phyloP scores from a whole-genome alignment of 108 stramenopile species.

The Conticribra guillardii region DNA sequence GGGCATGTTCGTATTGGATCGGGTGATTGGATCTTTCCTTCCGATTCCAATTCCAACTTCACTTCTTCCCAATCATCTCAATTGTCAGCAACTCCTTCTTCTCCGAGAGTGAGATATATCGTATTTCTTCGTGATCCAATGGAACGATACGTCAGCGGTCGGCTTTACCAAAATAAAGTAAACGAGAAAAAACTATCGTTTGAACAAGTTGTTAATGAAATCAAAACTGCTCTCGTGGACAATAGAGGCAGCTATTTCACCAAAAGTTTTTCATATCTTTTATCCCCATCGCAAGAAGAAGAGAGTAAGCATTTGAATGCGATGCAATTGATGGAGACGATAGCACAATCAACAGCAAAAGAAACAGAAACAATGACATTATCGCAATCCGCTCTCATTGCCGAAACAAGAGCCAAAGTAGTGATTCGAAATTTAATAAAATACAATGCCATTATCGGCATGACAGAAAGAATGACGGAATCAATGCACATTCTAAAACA shows the following conservation, averaged over 20 bases:
- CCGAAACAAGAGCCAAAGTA: neutral
- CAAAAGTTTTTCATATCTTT: neutral
- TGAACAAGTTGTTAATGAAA: neutral
- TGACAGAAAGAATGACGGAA: neutral
- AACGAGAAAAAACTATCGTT: neutral
- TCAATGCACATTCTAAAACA: neutral
- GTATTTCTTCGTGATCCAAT: neutral
- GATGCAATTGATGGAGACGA: neutral
- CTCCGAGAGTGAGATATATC: neutral
- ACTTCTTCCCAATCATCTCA: neutral
- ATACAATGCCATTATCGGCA: neutral
- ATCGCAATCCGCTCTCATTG: neutral
- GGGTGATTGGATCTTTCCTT: neutral
- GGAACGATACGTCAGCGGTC: neutral
- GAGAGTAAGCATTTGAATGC: neutral
- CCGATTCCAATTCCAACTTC: neutral
- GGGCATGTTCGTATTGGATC: neutral
- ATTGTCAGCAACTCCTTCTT: neutral
- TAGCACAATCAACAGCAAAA: neutral
- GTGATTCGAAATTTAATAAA: neutral
- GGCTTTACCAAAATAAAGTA: neutral
- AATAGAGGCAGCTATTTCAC: neutral
- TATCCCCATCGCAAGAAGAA: neutral
- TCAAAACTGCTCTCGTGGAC: neutral
- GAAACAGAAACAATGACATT: neutral